Conservation (phyloP, 2,329 filamentous ascomycete species). For the Talaromyces pinophilus region DNA sequence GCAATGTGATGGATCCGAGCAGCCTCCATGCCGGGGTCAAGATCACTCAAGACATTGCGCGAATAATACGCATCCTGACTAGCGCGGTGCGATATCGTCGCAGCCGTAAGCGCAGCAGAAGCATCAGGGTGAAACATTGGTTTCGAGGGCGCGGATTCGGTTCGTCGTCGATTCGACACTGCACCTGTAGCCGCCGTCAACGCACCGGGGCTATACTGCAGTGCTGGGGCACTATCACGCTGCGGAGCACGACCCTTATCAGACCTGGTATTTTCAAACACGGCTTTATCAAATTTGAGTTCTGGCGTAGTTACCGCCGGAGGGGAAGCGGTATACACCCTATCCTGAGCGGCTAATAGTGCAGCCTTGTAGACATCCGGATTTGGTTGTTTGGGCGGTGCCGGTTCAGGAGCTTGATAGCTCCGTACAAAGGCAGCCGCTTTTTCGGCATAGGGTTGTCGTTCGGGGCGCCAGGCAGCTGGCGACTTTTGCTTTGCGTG, state of each 20-base stretch:
- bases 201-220: constrained; percentile 63
- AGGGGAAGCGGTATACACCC: constrained; percentile 26
- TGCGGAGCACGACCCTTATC: constrained; percentile 31
- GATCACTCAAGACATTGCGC: constrained; percentile 49
- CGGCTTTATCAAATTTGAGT: constrained; percentile 51
- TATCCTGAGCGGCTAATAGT: constrained; percentile 57
- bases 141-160: constrained; percentile 61
- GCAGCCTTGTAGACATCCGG: constrained; percentile 74
- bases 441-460: constrained; percentile 60
- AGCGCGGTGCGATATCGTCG: constrained; percentile 63
- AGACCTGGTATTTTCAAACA: constrained; percentile 59
- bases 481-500: constrained; percentile 63
- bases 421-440: constrained; percentile 62
- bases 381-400: constrained; percentile 55
- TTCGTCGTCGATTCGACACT: constrained; percentile 63
- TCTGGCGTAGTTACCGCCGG: constrained; percentile 6
- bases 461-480: constrained; percentile 62
- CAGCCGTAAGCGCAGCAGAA: constrained; percentile 65
- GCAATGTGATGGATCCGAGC: constrained; percentile 66
- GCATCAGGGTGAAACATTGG: constrained; percentile 54
- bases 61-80: constrained; percentile 38
- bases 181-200: constrained; percentile 75
- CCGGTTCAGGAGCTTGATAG: constrained; percentile 48
- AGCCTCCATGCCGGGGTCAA: constrained; percentile 50
- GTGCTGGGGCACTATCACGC: constrained; percentile 41